Evolutionary conservation across 352 stramenopile species (phyloP).

Genomic region (Phytopythium montanum): DNA sequence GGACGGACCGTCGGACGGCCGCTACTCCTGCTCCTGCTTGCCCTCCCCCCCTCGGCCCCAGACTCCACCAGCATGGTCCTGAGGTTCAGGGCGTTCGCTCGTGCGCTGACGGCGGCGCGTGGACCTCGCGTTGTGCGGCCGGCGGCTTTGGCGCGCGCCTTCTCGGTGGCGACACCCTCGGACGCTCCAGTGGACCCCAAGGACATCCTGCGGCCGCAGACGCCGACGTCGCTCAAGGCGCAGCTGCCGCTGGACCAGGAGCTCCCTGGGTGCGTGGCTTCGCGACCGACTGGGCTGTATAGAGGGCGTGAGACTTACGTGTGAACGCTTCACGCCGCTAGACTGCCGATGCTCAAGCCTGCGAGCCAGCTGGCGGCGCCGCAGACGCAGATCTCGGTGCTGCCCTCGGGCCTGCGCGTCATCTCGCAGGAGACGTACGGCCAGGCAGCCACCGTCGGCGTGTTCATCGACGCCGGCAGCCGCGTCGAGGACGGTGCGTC

Average conservation of each 20-base stretch:
- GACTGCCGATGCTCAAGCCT: conserved; percentile 78
- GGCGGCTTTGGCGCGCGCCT: conserved; percentile 18
- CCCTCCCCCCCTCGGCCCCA: not conserved
- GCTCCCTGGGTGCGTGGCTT: conserved; percentile 33
- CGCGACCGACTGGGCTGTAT: too few species aligned
- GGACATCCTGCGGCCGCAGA: conserved; percentile 55
- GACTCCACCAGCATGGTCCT: not conserved
- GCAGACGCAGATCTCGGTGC: conserved; percentile 89
- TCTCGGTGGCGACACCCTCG: conserved; percentile 27
- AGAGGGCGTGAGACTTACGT: too few species aligned
- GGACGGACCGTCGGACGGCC: not conserved
- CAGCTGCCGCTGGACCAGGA: conserved; percentile 62
- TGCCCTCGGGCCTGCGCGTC: conserved; percentile 93
- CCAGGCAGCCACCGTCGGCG: conserved; percentile 92
- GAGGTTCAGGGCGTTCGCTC: conserved; percentile 2
- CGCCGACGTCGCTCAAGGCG: conserved; percentile 25
- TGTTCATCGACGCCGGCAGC: conserved; percentile 92
- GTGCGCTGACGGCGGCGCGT: not conserved
- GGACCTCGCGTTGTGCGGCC: not conserved
- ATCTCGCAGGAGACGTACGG: conserved; percentile 97
- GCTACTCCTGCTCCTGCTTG: not conserved
- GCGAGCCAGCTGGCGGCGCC: conserved; percentile 82
- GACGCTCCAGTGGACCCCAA: conserved; percentile 25
- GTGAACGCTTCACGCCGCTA: conserved; percentile 4
- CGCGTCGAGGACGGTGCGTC: conserved; percentile 62